Conservation (phyloP, 768 basidiomycete species). For the Amanita rubescens region DNA sequence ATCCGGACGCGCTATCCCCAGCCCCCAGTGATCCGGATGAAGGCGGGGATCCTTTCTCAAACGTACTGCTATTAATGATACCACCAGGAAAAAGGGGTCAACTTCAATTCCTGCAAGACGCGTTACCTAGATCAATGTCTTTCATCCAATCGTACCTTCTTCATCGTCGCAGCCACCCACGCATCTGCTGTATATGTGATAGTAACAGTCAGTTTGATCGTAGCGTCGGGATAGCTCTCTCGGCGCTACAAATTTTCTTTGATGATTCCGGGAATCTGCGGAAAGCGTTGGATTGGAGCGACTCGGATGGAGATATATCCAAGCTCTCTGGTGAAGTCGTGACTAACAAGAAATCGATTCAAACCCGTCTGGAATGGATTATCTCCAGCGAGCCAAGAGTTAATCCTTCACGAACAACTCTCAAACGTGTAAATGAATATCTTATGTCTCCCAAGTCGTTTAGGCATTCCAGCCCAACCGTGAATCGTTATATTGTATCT, state of each 20-base stretch:
- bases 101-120: background rate
- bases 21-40: too few species aligned
- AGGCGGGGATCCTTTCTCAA: background rate
- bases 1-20: background rate
- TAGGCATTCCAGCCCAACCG: background rate
- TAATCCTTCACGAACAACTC: slow-evolving; percentile 77
- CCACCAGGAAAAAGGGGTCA: slow-evolving; percentile 1
- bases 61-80: background rate
- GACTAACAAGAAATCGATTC: slow-evolving; percentile 54
- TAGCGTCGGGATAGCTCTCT: slow-evolving; percentile 58
- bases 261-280: slow-evolving; percentile 37
- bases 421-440: slow-evolving; percentile 37
- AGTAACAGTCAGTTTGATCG: slow-evolving; percentile 42
- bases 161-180: too few species aligned
- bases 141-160: slow-evolving; percentile 39
- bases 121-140: slow-evolving; percentile 37
- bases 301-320: too few species aligned
- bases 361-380: slow-evolving; percentile 79
- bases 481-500: too few species aligned
- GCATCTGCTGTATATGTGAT: slow-evolving; percentile 33
- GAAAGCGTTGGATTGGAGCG: background rate
- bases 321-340: background rate
- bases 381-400: slow-evolving; percentile 65
- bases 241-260: slow-evolving; percentile 55
- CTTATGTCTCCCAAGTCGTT: background rate